Evolutionary conservation across 139 green algal genomes (phyloP).

Genomic region (Pedinophyceae sp.): DNA sequence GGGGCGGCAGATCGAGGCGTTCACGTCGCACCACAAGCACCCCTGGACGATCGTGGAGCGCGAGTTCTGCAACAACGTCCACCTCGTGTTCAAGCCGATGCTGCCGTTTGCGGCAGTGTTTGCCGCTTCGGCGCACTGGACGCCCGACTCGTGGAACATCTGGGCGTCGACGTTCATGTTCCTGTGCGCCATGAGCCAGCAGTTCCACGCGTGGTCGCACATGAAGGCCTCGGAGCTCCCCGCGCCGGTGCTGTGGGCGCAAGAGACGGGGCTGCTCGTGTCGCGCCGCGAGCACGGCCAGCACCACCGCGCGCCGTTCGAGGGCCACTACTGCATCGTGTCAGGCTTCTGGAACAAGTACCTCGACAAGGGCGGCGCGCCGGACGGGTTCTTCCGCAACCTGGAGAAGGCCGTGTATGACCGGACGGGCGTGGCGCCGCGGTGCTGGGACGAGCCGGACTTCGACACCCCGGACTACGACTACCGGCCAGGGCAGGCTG

Average conservation of each 20-base stretch:
- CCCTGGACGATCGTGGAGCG: constrained; percentile 96
- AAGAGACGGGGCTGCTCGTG: constrained; percentile 66
- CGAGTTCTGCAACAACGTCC: constrained; percentile 90
- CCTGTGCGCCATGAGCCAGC: constrained; percentile 78
- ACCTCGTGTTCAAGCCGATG: constrained; percentile 46
- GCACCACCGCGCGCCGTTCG: constrained; percentile 86
- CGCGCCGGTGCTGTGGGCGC: constrained; percentile 26
- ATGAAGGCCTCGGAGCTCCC: constrained; percentile 74
- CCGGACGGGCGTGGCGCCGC: constrained; percentile 64
- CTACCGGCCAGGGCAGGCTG: neutral
- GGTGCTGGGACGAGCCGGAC: constrained; percentile 62
- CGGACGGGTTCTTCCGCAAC: constrained; percentile 31
- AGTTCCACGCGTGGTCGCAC: constrained; percentile 94
- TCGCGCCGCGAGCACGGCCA: constrained; percentile 63
- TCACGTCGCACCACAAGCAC: constrained; percentile 68
- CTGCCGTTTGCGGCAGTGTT: constrained; percentile 15
- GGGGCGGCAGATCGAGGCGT: constrained; percentile 80
- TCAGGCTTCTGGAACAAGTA: constrained; percentile 71
- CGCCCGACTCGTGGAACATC: constrained; percentile 22
- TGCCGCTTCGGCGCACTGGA: constrained; percentile 18
- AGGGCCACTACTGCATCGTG: constrained; percentile 96
- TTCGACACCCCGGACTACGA: no score
- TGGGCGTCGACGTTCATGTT: constrained; percentile 58
- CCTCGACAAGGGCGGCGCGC: constrained; percentile 39
- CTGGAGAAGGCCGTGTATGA: constrained; percentile 22